Conservation (phyloP, 352 stramenopile genomes). For the Globisporangium acanthophoron region DNA sequence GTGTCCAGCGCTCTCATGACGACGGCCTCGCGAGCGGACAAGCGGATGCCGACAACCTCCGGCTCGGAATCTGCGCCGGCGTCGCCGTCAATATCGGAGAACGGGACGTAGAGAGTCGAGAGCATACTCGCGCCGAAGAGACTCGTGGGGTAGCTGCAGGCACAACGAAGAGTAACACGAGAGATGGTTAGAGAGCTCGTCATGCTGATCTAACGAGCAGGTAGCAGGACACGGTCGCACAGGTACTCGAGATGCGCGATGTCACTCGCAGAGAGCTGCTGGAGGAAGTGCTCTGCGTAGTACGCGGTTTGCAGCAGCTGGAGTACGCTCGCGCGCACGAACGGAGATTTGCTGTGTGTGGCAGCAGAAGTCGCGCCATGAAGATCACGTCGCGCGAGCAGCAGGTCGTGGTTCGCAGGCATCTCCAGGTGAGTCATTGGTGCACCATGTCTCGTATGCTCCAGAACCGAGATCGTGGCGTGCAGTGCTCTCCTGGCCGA, state of each 20-base stretch:
- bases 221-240: constrained; percentile 13
- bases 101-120: constrained; percentile 28
- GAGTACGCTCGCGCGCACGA: constrained; percentile 30
- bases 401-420: neutral
- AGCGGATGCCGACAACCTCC: neutral
- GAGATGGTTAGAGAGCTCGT: neutral
- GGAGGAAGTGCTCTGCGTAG: constrained; percentile 22
- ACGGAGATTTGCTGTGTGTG: constrained; percentile 3
- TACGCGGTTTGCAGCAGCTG: constrained; percentile 37
- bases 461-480: neutral
- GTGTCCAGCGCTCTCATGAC: constrained; percentile 22
- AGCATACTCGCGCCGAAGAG: constrained; percentile 23
- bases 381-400: neutral
- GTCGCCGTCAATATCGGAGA: neutral
- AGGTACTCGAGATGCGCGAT: constrained; percentile 20
- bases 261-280: constrained; percentile 15
- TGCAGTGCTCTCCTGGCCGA: constrained; percentile 2
- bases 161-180: constrained; percentile 5
- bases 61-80: neutral
- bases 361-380: neutral
- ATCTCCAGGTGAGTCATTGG: neutral
- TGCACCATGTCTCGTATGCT: neutral
- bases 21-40: neutral
- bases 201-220: neutral
- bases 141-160: constrained; percentile 24